These are phyloP conservation scores for Xylaria intraflava DNA, from an alignment of 495 filamentous ascomycete species.

Conservation along the genomic window DNA sequence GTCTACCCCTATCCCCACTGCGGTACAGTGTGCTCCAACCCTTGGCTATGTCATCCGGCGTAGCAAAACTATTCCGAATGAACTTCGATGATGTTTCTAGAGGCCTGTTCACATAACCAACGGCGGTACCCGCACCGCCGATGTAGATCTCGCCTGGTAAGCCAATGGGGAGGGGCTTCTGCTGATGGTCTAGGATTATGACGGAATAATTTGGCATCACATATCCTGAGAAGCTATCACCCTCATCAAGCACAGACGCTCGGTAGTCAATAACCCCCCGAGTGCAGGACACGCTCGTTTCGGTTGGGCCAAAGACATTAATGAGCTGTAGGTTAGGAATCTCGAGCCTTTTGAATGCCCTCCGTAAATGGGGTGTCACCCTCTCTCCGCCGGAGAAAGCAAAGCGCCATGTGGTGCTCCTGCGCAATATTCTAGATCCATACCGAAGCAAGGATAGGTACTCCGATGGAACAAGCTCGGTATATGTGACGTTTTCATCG, in stretches of 20 bases:
- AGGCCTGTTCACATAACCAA: too few species aligned
- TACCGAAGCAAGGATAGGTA: constrained; percentile 12
- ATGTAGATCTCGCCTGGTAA: constrained; percentile 30
- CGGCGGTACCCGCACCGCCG: constrained; percentile 21
- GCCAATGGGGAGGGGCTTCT: constrained; percentile 31
- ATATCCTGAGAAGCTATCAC: not conserved
- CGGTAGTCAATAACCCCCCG: not conserved
- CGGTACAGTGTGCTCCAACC: constrained; percentile 20
- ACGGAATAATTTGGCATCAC: constrained; percentile 25
- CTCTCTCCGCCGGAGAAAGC: constrained; percentile 22
- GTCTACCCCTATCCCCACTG: constrained; percentile 31
- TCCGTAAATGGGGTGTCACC: not conserved
- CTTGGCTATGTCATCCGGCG: too few species aligned
- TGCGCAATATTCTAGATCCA: constrained; percentile 1
- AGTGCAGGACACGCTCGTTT: constrained; percentile 5
- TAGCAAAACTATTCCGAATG: too few species aligned
- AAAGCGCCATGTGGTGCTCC: constrained; percentile 11
- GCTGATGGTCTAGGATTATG: constrained; percentile 36
- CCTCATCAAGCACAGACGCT: not conserved
- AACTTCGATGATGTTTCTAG: too few species aligned
- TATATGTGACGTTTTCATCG: constrained; percentile 17
- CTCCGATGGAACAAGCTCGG: constrained; percentile 19
- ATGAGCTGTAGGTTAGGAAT: constrained; percentile 5
- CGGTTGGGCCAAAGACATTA: constrained; percentile 20
- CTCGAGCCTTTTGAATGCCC: constrained; percentile 1